A percentile compares a stretch with the other conserved stretches of the same genome.
phyloP scores from a whole-genome alignment of 2,329 filamentous ascomycete species.

The Lasiodiplodia sp. region DNA sequence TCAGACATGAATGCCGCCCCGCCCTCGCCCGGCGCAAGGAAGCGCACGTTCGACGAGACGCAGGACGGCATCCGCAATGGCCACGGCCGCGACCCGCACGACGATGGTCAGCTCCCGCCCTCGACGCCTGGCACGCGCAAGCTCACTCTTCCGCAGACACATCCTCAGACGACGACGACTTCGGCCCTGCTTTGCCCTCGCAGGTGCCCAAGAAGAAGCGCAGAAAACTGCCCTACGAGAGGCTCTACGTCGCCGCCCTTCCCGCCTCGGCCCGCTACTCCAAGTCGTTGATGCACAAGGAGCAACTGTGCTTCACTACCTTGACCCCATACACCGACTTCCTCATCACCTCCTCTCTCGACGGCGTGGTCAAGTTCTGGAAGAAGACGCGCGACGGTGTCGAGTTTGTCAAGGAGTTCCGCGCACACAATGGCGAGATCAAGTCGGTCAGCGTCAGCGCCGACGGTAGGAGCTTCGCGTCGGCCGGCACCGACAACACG shows the following conservation, averaged over 20 bases:
- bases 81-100: not conserved
- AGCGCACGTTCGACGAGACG: conserved; percentile 24
- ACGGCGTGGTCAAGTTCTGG: conserved; percentile 99
- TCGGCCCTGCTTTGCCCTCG: conserved; percentile 89
- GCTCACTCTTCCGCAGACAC: conserved; percentile 51
- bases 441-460: conserved; percentile 82
- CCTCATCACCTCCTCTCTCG: conserved; percentile 88
- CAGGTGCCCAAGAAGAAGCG: conserved; percentile 86
- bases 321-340: conserved; percentile 94
- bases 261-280: conserved; percentile 84
- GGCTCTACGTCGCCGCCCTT: conserved; percentile 89
- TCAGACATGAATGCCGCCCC: conserved; percentile 18
- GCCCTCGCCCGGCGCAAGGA: conserved; percentile 12
- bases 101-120: conserved; percentile 8
- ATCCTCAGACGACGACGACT: conserved; percentile 85
- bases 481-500: conserved; percentile 78
- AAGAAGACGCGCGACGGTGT: conserved; percentile 91
- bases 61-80: conserved; percentile 16
- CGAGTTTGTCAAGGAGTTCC: conserved; percentile 98
- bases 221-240: conserved; percentile 89
- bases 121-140: not conserved
- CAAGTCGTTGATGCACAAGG: conserved; percentile 98
- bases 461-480: conserved; percentile 93
- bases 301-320: conserved; percentile 86
- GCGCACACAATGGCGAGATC: conserved; percentile 86